Evolutionary conservation across 805 yeast genomes (phyloP), one percentile per base, ranked within the genome.

Genomic region (Schwanniomyces yamadae): DNA sequence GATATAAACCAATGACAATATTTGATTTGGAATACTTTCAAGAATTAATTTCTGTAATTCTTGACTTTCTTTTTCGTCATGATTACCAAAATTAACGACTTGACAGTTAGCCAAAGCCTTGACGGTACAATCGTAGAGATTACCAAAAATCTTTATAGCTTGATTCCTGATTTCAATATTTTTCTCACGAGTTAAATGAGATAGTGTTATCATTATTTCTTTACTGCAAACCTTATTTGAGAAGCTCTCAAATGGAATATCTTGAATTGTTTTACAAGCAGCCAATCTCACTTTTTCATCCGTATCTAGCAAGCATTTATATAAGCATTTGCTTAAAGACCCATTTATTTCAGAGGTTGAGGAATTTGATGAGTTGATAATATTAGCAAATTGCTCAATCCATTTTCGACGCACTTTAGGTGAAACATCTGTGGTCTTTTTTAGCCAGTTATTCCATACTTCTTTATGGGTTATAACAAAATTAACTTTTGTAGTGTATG

Each of bases 141-240:
- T 61, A 0, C 86, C 80, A 5, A 78, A 63, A 4, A 80, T 59
- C 6, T 60, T 54, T 2, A 86, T 74, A 4, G 82, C 77, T 27
- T 71, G 67, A 33, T 71, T 72, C 48, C 96, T 73, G 15, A 85
- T 84, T 14, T 73, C 79, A 4, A 68, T 42, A 46, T 80, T 78
- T 47, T 77, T 84, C 49, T 89, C 96, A 52, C 95, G 72, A 2
- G 82, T 69, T 25, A 90, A 61, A 41, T 79, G 84, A 3, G 75
- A 59, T 15, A 89, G 59, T 0, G 82, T 76, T 16, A 54, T 57
- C 57, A 83, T 66, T 1, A 82, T 66, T 0, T 72, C 51, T 15
- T 62, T 59, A 33, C 63, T 71, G 29, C 73, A 69, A 8, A 84
- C 52, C 31, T 69, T 75, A 11, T 59, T 55, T 34, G 80, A 59